These are phyloP conservation scores for Suhomyces tanzawaensis DNA, from an alignment of 805 yeast genomes.

Conservation along the genomic window DNA sequence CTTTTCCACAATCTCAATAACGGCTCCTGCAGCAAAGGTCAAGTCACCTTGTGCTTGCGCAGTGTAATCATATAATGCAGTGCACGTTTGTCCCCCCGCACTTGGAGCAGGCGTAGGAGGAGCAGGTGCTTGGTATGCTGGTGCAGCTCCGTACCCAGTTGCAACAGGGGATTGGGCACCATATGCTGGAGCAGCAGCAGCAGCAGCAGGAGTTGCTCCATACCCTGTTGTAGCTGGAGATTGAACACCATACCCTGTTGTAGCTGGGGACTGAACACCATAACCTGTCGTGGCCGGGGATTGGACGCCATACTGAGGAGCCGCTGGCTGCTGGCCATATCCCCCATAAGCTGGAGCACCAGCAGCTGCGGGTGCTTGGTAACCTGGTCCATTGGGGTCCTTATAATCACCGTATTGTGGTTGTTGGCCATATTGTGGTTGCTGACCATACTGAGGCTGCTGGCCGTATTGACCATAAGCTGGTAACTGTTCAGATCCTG, in stretches of 20 bases:
- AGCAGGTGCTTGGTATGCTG: constrained; percentile 27
- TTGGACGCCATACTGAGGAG: constrained; percentile 15
- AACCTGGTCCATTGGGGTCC: constrained; percentile 14
- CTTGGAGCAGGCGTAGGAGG: constrained; percentile 33
- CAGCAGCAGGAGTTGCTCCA: constrained; percentile 14
- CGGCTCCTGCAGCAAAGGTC: constrained; percentile 82
- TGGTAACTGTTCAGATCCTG: too few relatives aligned
- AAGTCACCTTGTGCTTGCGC: constrained; percentile 95
- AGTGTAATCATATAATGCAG: constrained; percentile 86
- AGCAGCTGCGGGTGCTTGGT: constrained; percentile 5
- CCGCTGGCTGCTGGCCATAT: constrained; percentile 14
- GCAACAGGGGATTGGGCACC: constrained; percentile 27
- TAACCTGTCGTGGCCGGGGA: constrained; percentile 10
- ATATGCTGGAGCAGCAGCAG: constrained; percentile 16
- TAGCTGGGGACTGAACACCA: constrained; percentile 10
- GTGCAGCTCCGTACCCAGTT: constrained; percentile 13
- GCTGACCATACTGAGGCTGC: constrained; percentile 24
- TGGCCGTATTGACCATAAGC: constrained; percentile 16
- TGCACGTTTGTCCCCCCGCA: constrained; percentile 57
- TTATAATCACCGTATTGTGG: constrained; percentile 24
- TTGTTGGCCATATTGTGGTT: constrained; percentile 19
- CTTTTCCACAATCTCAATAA: constrained; percentile 77
- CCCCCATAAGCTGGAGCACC: constrained; percentile 14
- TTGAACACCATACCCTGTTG: too few relatives aligned
- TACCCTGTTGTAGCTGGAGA: constrained; percentile 13